Evolutionary conservation across 306 rosid species (phyloP), one percentile per base, ranked within the genome.

Genomic region (Neltuma alba): DNA sequence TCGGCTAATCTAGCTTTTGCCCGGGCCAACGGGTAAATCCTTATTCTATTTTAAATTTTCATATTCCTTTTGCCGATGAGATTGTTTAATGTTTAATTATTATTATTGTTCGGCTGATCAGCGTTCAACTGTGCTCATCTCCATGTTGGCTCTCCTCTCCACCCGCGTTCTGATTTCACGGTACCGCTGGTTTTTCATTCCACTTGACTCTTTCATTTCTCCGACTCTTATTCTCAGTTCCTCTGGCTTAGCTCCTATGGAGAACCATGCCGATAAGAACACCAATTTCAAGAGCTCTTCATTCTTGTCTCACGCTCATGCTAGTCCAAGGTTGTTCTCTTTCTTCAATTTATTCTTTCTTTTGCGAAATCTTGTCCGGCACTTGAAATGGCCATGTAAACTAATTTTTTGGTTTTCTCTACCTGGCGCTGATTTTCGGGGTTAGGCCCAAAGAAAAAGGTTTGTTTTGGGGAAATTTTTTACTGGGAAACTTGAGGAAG

Each of bases 281-380:
- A 61, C 33, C 72, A 76, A 68, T 64, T 36, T 34, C 86, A 55
- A 16, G 20, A 25, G 21, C 66, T 79, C 83, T 77, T 77, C 87
- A 25, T 85, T 82, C 48, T 63, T 87, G 45, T 79, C 90, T 0
- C 78, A 65, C 79, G 85, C 91, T 48, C 91, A 84, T 74, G 70
- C 86, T 40, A 69, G 73, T 69, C 76, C 34, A 9, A 87, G 93
- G 93, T 91, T 65, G 1, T 60, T 76, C 44, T 4, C 27, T 50
- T 34, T 41, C 23, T 3, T 11, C 41, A 36, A 12, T 54, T 1
- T n/a, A 31, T 33, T 0, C 14, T 10, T 61, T 28, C 28, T 14
- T 72, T 6, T 13, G 28, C 8, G 20, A 71, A 18, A 25, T 34
- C 21, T 40, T 79, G 73, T 52, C 54, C 23, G 14, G 42, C 27